Conservation (phyloP, 176 grass and related monocot genomes). For the Triticum timopheevii region DNA sequence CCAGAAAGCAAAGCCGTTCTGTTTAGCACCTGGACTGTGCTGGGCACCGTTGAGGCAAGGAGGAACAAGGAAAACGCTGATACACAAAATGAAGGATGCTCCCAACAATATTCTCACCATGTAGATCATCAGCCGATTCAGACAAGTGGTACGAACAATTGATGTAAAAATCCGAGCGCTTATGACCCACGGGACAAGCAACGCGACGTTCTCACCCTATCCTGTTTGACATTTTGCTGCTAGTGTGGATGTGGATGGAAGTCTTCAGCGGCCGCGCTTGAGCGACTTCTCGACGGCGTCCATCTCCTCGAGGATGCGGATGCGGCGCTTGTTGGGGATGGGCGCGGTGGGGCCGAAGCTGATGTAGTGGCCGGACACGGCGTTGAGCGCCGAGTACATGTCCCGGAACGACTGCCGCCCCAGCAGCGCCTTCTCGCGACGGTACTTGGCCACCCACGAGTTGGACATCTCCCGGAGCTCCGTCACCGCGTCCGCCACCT, state of each 20-base stretch:
- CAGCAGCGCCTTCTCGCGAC: slow-evolving; percentile 81
- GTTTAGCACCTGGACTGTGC: no score
- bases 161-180: slow-evolving; percentile 10
- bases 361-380: slow-evolving; percentile 97
- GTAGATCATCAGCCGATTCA: neutral
- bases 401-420: slow-evolving; percentile 85
- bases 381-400: slow-evolving; percentile 98
- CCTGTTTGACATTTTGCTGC: neutral
- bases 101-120: neutral
- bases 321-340: slow-evolving; percentile 92
- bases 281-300: slow-evolving; percentile 98
- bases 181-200: neutral
- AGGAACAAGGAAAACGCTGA: neutral
- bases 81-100: neutral
- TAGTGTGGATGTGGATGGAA: no score
- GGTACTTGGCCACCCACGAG: slow-evolving; percentile 95
- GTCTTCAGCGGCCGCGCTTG: slow-evolving; percentile 62
- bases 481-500: slow-evolving; percentile 70
- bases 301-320: slow-evolving; percentile 96
- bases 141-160: neutral
- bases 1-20: no score
- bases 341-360: slow-evolving; percentile 96
- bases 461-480: slow-evolving; percentile 91
- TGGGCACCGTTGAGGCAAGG: no score
- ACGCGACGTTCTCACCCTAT: neutral